Conservation (phyloP, 2,329 filamentous ascomycete genomes). For the Neonectria hederae region DNA sequence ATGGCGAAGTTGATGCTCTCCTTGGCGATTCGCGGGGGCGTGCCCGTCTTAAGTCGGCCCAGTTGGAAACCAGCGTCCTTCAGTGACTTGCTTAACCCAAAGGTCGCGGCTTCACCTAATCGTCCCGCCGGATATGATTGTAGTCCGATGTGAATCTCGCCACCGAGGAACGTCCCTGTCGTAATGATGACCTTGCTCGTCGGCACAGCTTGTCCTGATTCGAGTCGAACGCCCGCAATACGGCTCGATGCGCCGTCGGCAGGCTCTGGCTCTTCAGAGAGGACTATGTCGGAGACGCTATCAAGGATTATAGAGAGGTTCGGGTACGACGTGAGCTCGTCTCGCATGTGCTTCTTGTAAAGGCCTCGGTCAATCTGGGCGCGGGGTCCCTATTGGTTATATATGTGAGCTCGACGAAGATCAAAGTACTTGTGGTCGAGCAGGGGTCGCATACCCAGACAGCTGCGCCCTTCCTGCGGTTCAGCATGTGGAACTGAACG, state of each 20-base stretch:
- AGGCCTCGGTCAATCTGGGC: constrained; percentile 93
- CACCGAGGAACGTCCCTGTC: constrained; percentile 93
- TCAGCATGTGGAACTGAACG: constrained; percentile 91
- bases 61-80: constrained; percentile 88
- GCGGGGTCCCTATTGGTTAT: constrained; percentile 71
- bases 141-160: constrained; percentile 95
- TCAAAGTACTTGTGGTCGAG: neutral
- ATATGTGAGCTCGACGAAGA: constrained; percentile 4
- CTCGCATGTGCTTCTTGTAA: constrained; percentile 90
- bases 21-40: constrained; percentile 85
- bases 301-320: constrained; percentile 84
- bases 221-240: constrained; percentile 86
- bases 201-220: constrained; percentile 84
- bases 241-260: constrained; percentile 65
- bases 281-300: constrained; percentile 90
- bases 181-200: constrained; percentile 90
- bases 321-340: constrained; percentile 80
- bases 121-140: constrained; percentile 86
- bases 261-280: constrained; percentile 58
- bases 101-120: constrained; percentile 93
- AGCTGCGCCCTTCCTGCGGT: constrained; percentile 88
- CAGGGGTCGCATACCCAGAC: constrained; percentile 73
- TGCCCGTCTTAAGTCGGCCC: constrained; percentile 93
- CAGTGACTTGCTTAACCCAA: constrained; percentile 90
- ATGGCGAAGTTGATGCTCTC: constrained; percentile 81